Conservation (phyloP, 2,329 filamentous ascomycete species). For the Paraconiothyrium brasiliense region DNA sequence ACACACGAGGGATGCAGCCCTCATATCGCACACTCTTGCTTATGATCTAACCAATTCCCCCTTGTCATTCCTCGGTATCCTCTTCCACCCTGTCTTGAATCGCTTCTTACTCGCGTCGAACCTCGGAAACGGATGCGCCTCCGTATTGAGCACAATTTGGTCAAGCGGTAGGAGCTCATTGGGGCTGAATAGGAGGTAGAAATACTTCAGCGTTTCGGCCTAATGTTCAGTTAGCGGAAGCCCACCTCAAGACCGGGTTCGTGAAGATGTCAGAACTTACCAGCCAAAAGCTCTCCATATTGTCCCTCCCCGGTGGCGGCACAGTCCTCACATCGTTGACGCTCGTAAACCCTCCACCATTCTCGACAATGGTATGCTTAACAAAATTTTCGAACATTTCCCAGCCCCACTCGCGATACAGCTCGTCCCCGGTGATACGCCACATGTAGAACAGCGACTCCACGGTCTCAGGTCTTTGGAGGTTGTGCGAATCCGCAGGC, state of each 20-base stretch:
- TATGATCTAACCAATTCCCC: slow-evolving; percentile 35
- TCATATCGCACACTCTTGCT: background rate
- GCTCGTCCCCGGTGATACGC: slow-evolving; percentile 89
- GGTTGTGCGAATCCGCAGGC: slow-evolving; percentile 84
- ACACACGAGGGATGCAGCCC: background rate
- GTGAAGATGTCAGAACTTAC: slow-evolving; percentile 59
- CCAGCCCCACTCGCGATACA: slow-evolving; percentile 97
- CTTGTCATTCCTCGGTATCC: slow-evolving; percentile 65
- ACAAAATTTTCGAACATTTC: slow-evolving; percentile 96
- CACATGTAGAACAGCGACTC: slow-evolving; percentile 98
- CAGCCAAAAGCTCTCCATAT: slow-evolving; percentile 99
- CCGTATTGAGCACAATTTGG: slow-evolving; percentile 92
- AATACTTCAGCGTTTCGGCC: slow-evolving; percentile 97
- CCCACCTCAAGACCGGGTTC: background rate
- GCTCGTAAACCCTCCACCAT: slow-evolving; percentile 83
- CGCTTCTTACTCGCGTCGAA: slow-evolving; percentile 79
- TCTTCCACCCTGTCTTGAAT: slow-evolving; percentile 83
- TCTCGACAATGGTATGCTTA: slow-evolving; percentile 81
- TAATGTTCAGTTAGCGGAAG: slow-evolving; percentile 42
- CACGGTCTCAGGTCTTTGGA: slow-evolving; percentile 96
- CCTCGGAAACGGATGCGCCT: slow-evolving; percentile 87
- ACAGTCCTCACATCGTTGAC: slow-evolving; percentile 77
- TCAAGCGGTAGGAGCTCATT: slow-evolving; percentile 84
- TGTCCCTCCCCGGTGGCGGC: slow-evolving; percentile 77
- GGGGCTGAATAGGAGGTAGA: slow-evolving; percentile 92